Base-by-base conservation (phyloP, 192 early-diverging fungal genomes). In the Rhizophagus clarus region DNA sequence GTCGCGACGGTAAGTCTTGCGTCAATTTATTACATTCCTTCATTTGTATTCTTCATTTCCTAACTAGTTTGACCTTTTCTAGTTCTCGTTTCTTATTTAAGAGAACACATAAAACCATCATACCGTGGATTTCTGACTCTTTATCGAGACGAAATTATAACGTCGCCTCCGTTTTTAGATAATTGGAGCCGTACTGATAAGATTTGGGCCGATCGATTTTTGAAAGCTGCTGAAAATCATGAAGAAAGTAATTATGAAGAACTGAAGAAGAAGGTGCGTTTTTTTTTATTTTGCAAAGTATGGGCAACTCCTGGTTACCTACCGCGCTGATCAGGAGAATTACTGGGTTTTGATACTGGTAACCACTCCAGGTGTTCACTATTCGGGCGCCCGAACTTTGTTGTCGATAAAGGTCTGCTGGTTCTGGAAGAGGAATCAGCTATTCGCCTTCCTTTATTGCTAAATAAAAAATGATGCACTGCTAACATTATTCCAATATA, bases 71-170 rank as follows among this genome's bases (percentile, higher is more conserved):
- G 37, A 0, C 7, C 37, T 40, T 71, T 71, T 28, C 69, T 37
- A 71, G 32, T 37, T 71, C 69, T 71, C 31, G 12, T 71, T 37
- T 71, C 69, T 34, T 71, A 71, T 31, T 37, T 71, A 31, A 28
- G 31, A 1, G 26, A 71, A 37, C 69, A 34, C 10, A 34, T 11
- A n/a, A 28, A 31, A 7, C 34, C 17, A 31, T 71, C 69, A 31
- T 71, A 71, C 69, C 28, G 28, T 1, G 69, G 34, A 31, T 71
- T 71, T 34, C 32, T 71, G 26, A 20, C 24, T 3, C 69, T 71
- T 34, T 17, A 71, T 31, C 69, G 5, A 6, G 32, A 71, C 5
- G 69, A 28, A 8, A 71, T 71, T 71, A 15, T 71, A 11, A 10
- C 28, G 1, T 71, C 69, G 31, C 32, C 32, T 28, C 24, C 24